Percentiles rank a stretch among this genome's conserved stretches.
These are phyloP conservation scores for Kwoniella sp. DNA, from an alignment of 768 basidiomycete species.

Conservation along the genomic window DNA sequence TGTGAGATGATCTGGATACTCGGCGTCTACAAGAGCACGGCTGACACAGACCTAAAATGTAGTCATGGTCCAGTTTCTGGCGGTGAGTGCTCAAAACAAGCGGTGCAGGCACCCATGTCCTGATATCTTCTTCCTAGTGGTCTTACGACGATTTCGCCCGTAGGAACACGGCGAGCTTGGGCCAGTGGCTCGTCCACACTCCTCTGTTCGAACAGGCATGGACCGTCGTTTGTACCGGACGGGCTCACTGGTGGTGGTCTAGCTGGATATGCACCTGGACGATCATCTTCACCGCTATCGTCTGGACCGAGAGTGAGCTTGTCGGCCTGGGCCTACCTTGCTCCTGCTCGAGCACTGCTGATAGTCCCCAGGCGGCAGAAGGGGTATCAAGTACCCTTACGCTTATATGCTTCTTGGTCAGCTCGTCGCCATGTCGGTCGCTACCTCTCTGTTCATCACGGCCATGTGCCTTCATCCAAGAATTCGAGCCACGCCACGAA, in stretches of 20 bases:
- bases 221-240: slow-evolving; percentile 53
- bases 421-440: slow-evolving; percentile 66
- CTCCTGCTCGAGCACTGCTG: not conserved
- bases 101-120: not conserved
- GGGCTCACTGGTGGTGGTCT: slow-evolving; percentile 66
- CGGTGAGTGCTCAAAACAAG: slow-evolving; percentile 43
- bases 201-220: slow-evolving; percentile 63
- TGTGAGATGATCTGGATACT: slow-evolving; percentile 49
- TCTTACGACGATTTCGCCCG: slow-evolving; percentile 56
- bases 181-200: slow-evolving; percentile 58
- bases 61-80: slow-evolving; percentile 57
- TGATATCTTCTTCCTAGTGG: slow-evolving; percentile 52
- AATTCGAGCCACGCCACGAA: not conserved
- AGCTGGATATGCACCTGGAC: slow-evolving; percentile 45
- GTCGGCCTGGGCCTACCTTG: not conserved
- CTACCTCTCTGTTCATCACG: slow-evolving; percentile 62
- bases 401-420: slow-evolving; percentile 71
- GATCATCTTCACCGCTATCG: slow-evolving; percentile 33
- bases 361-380: slow-evolving; percentile 48
- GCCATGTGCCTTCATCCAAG: slow-evolving; percentile 53
- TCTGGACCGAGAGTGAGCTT: slow-evolving; percentile 54
- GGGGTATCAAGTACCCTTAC: slow-evolving; percentile 57
- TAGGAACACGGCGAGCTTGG: slow-evolving; percentile 37
- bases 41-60: not conserved
- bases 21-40: not conserved